Base-by-base conservation (phyloP, 139 green algal species). In the Chlorella sp. region DNA sequence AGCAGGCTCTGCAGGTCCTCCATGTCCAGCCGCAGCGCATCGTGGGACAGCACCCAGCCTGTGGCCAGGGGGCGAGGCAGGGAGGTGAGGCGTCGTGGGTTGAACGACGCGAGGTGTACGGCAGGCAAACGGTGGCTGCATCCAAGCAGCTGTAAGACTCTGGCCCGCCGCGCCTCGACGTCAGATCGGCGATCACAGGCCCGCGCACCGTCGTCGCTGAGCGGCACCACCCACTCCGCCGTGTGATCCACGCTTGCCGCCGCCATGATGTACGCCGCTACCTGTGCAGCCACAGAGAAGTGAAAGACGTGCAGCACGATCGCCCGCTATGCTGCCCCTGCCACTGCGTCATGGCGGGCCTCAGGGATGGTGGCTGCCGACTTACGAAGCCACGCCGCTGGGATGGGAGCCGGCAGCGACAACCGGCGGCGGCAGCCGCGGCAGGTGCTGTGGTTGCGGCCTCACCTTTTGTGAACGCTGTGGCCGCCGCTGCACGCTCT, bases 1-100 rank as follows among this genome's bases (percentile, higher is more conserved):
- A 81, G 36, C 51, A 81, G 76, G 36, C 76, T 54, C 36, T 69
- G 28, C 34, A 81, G 36, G 51, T 81, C 76, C 22, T 32, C 24
- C 76, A 81, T 40, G 76, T 81, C 76, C 14, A 81, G 76, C 19
- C 76, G 76, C 76, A 81, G 76, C 34, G 76, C 76, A 26, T 81
- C 54, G 54, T 81, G 76, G 9, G 76, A 81, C 76, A 81, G 76
- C 76, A 69, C 54, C 76, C 76, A 81, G n/a, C 76, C 54, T 68
- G 76, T 51, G 46, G 48, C n/a, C 6, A 20, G 48, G 20, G 34
- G 34, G 11, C 7, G 16, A 22, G 28, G 24, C 2, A 14, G 38
- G 41, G 4, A 5, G 67, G 34, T 20, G 32, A n/a, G 65, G 9
- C 8, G 9, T 43, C 9, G n/a, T 73, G 41, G 41, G 32, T 4